Conservation (phyloP, 805 yeast species). For the Candida cerambycidarum region DNA sequence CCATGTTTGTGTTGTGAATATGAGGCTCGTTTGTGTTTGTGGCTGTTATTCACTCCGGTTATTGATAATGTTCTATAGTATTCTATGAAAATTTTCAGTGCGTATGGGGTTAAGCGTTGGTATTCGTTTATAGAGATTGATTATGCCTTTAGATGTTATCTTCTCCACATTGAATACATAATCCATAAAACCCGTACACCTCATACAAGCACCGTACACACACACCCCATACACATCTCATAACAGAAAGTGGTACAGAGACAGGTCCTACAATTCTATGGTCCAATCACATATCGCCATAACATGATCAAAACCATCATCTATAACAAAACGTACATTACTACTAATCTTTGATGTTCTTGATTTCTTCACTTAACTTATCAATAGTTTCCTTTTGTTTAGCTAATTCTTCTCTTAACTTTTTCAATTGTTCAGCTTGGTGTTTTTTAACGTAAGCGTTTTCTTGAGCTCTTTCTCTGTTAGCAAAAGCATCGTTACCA, state of each 20-base stretch:
- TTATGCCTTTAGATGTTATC: too few relatives aligned
- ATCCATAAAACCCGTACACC: too few relatives aligned
- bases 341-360: slow-evolving; percentile 46
- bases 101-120: not conserved
- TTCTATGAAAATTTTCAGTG: slow-evolving; percentile 4
- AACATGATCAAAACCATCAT: too few relatives aligned
- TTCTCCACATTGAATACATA: too few relatives aligned
- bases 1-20: slow-evolving; percentile 69
- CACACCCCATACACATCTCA: too few relatives aligned
- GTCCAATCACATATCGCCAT: too few relatives aligned
- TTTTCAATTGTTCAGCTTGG: slow-evolving; percentile 83
- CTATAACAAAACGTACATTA: slow-evolving; percentile 6
- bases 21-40: not conserved
- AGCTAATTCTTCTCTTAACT: slow-evolving; percentile 72
- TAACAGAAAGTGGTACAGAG: too few relatives aligned
- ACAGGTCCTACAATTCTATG: too few relatives aligned
- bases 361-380: slow-evolving; percentile 50
- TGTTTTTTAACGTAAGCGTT: slow-evolving; percentile 81
- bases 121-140: not conserved
- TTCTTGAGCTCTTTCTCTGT: slow-evolving; percentile 93
- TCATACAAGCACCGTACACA: too few relatives aligned
- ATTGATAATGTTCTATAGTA: not conserved
- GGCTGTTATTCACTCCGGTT: not conserved
- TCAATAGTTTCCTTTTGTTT: slow-evolving; percentile 64
- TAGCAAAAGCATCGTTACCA: slow-evolving; percentile 43